A percentile compares a stretch with the other conserved stretches of the same genome.
phyloP scores from a whole-genome alignment of 2,329 filamentous ascomycete genomes.

The Alternaria gaisen region DNA sequence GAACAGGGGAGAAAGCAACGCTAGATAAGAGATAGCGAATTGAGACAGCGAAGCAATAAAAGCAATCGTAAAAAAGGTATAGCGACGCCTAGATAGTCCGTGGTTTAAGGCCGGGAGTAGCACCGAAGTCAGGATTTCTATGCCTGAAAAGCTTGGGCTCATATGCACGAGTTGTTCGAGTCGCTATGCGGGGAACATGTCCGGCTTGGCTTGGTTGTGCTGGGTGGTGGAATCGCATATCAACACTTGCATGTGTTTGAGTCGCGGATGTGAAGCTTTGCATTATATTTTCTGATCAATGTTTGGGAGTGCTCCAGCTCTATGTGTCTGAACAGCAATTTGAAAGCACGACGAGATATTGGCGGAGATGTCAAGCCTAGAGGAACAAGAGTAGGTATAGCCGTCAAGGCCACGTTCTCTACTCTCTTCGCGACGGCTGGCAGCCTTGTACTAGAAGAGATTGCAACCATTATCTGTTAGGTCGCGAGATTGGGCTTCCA shows the following conservation, averaged over 20 bases:
- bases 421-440: background rate
- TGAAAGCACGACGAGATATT: background rate
- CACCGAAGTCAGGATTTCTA: background rate
- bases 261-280: background rate
- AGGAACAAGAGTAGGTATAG: background rate
- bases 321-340: background rate
- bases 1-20: background rate
- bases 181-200: background rate
- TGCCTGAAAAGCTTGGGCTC: background rate
- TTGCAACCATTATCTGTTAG: background rate
- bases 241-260: background rate
- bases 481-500: background rate
- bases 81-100: background rate
- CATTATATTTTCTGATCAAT: background rate
- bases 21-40: slow-evolving; percentile 3
- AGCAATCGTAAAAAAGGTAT: background rate
- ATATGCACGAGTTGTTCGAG: background rate
- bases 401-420: background rate
- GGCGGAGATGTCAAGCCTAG: background rate
- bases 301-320: background rate
- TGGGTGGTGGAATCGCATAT: background rate
- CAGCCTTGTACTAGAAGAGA: background rate
- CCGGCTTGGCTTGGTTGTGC: background rate
- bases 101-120: background rate
- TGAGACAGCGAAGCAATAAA: background rate